Evolutionary conservation across 2,329 filamentous ascomycete species (phyloP), one percentile per base, ranked within the genome.

Genomic region (Fulvia fulva): DNA sequence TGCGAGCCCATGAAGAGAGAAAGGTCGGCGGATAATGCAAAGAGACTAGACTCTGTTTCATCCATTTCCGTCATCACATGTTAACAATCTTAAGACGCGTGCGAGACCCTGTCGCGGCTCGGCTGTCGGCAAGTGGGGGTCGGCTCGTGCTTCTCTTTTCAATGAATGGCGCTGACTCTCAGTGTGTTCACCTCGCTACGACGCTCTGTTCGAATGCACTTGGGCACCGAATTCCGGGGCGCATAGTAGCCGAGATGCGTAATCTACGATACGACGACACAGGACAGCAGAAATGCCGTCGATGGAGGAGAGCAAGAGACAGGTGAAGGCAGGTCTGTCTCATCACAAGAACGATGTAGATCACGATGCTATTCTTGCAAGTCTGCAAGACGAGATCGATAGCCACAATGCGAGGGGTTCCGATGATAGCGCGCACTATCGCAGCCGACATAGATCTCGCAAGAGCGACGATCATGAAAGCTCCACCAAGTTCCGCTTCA

Each of bases 311-410:
- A 69, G 62, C 45, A 67, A 67, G 58, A 65, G 64, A 57, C 64
- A 65, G 56, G 69, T 72, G 52, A 64, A 65, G 26, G 67, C 67
- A 34, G 59, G 59, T 16, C 53, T 71, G 52, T 46, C 53, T 41
- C 57, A 50, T 22, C 59, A 59, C 11, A 46, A 57, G 19, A 51
- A 63, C 14, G 63, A 65, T 9, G 22, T 63, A 34, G 67, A 72
- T 57, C 70, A 72, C 62, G 67, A 71, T 61, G 68, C 68, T 63
- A 57, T 74, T 61, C 56, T 68, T 54, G 56, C 70, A 43, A 56
- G 60, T 63, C 60, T 72, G 4, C 67, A 71, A 56, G 65, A 67
- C 46, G 70, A 72, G 60, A 72, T 72, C 47, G 70, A 71, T 53
- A 63, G 61, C 32, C 69, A 72, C 55, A 72, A 67, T 62, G 53